Evolutionary conservation across 768 basidiomycete species (phyloP).

Genomic region (Calvatia gigantea): DNA sequence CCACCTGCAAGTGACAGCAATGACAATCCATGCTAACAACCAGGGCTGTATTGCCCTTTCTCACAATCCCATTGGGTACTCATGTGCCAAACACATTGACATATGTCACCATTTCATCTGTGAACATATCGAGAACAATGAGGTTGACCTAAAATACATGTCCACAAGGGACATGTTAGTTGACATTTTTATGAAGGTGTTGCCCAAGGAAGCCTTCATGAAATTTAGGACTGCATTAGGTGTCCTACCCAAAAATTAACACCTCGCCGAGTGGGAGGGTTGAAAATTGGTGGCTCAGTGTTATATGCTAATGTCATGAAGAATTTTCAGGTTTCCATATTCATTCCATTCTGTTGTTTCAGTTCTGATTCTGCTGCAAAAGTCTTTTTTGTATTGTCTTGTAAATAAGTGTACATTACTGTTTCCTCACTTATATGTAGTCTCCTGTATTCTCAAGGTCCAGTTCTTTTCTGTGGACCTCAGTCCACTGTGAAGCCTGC

Average conservation of each 20-base stretch:
- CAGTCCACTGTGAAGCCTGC: too few species aligned
- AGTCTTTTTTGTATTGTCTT: too few species aligned
- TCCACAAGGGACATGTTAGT: slow-evolving; percentile 23
- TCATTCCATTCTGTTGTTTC: too few species aligned
- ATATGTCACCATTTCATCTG: background rate
- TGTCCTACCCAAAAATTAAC: slow-evolving; percentile 6
- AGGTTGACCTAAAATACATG: slow-evolving; percentile 17
- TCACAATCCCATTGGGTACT: background rate
- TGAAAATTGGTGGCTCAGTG: too few species aligned
- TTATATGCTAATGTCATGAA: too few species aligned
- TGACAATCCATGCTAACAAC: background rate
- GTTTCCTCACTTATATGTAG: too few species aligned
- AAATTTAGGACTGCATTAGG: background rate
- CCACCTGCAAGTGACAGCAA: background rate
- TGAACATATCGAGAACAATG: background rate
- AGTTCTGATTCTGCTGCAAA: too few species aligned
- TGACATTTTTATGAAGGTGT: slow-evolving; percentile 23
- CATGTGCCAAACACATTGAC: slow-evolving; percentile 3
- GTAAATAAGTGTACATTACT: too few species aligned
- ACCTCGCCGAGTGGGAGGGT: background rate
- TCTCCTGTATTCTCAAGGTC: too few species aligned
- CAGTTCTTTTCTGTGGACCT: too few species aligned
- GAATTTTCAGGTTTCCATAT: too few species aligned
- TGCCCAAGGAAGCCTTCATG: slow-evolving; percentile 8
- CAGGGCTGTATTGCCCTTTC: background rate